Base-by-base conservation (phyloP, 176 grass and related monocot species). In the Cenchrus fungigraminus region DNA sequence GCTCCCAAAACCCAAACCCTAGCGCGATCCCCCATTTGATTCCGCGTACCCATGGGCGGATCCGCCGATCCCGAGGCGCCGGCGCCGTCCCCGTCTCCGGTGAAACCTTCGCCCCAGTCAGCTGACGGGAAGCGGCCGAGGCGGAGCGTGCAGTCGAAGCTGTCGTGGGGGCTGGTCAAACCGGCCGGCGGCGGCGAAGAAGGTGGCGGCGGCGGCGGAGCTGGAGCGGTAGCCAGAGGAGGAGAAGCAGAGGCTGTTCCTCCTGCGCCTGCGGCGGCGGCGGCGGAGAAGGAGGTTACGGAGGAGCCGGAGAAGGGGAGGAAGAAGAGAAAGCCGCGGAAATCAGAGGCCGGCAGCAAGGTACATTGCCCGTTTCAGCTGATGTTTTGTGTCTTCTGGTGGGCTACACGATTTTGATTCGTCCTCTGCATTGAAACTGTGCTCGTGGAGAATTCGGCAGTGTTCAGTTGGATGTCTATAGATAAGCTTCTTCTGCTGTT, bases 131-230 rank as follows among this genome's bases (percentile, higher is more conserved):
- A 70, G 59, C 83, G 80, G 53, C 12, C 1, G 10, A 74, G 77
- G 72, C 77, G 93, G 68, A 79, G 71, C 83, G 93, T 95, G 25
- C 93, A 95, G 81, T 86, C 90, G 6, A 88, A 88, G 86, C 90
- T 95, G 57, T 84, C 76, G 11, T 95, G 88, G 73, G 88, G 82
- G 51, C 44, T 67, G 29, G 79, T 78, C 20, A 88, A 80, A 77
- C 13, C 51, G 16, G 61, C 52, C 7, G 28, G 25, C 2, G 61
- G 7, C 63, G 74, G 15, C 14, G 50, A 50, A 12, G 71, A 42
- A 9, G 76, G 45, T 5, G 57, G 37, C 4, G 58, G 42, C 45
- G 50, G 64, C 32, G 72, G 47, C 12, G 28, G 29, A 25, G 20
- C 37, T 31, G 46, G 49, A 6, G 70, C 14, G 34, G 78, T 34